These are phyloP conservation scores for Pseudozyma tsukubaensis DNA, from an alignment of 1,284 basidiomycete species.

Conservation along the genomic window DNA sequence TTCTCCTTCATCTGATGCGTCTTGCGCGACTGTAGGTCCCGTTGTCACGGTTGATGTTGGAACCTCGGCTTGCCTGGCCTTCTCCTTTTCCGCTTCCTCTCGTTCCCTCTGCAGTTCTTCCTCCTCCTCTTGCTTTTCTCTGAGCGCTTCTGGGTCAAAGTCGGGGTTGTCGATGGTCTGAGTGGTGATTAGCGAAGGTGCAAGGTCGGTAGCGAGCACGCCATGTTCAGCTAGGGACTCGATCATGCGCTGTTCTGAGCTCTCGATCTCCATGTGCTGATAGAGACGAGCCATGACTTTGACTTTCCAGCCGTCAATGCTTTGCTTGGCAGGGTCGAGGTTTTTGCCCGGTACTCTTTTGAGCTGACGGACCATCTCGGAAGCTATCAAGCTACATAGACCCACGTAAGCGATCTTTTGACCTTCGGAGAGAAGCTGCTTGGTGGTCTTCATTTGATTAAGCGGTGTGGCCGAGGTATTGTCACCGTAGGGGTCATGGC, in stretches of 20 bases:
- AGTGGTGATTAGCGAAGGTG: conserved; percentile 64
- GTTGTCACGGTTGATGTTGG: background rate
- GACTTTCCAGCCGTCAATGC: conserved; percentile 61
- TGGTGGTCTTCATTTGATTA: conserved; percentile 67
- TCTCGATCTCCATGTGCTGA: conserved; percentile 68
- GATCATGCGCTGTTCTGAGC: conserved; percentile 66
- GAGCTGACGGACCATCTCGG: conserved; percentile 56
- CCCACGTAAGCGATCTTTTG: conserved; percentile 68
- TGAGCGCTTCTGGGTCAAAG: conserved; percentile 60
- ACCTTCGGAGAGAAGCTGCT: conserved; percentile 63
- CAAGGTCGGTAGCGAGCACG: conserved; percentile 63
- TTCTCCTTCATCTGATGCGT: background rate
- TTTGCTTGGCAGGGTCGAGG: conserved; percentile 46
- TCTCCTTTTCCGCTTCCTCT: conserved; percentile 4
- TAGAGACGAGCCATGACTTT: conserved; percentile 67
- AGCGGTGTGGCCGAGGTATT: conserved; percentile 60
- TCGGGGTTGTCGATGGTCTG: conserved; percentile 66
- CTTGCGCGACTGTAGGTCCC: background rate
- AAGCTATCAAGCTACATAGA: conserved; percentile 61
- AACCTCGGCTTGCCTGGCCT: background rate
- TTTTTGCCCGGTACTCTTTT: conserved; percentile 56
- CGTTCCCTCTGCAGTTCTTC: conserved; percentile 20
- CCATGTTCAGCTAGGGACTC: conserved; percentile 66
- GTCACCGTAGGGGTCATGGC: conserved; percentile 50
- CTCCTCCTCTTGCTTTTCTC: conserved; percentile 38